A percentile compares a stretch with the other conserved stretches of the same genome.
These are phyloP conservation scores for Postia placenta DNA, from an alignment of 768 basidiomycete genomes.

Conservation along the genomic window DNA sequence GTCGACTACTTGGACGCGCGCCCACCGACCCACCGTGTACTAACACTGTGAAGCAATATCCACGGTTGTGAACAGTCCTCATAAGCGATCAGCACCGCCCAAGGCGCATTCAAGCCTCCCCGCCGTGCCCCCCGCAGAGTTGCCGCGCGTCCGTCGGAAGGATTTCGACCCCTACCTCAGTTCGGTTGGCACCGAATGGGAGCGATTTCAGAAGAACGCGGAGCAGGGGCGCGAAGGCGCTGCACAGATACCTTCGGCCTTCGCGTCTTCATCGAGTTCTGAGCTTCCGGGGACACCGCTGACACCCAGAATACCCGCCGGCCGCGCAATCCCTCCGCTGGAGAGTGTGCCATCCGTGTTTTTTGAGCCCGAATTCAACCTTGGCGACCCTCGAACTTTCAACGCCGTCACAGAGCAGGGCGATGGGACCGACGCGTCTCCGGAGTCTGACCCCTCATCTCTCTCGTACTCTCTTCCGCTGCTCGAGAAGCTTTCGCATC, in stretches of 20 bases:
- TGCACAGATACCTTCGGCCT: constrained; percentile 20
- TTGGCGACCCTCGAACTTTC: constrained; percentile 77
- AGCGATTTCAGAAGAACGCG: constrained; percentile 50
- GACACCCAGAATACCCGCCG: constrained; percentile 27
- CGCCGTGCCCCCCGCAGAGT: constrained; percentile 60
- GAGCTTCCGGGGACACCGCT: constrained; percentile 20
- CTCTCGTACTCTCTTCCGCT: constrained; percentile 66
- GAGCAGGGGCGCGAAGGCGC: constrained; percentile 27
- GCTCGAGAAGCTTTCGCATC: constrained; percentile 85
- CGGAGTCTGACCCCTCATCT: constrained; percentile 45
- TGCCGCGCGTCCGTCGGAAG: constrained; percentile 74
- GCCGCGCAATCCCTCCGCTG: constrained; percentile 58
- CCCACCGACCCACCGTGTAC: too few relatives aligned
- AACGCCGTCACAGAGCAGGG: constrained; percentile 59
- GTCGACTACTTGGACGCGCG: constrained; percentile 16
- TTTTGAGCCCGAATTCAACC: constrained; percentile 72
- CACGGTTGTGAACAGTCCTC: constrained; percentile 88
- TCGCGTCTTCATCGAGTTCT: constrained; percentile 7
- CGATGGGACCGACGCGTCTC: constrained; percentile 28
- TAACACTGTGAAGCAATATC: constrained; percentile 68
- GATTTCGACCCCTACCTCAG: constrained; percentile 83
- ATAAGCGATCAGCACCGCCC: constrained; percentile 77
- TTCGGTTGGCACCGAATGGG: constrained; percentile 72
- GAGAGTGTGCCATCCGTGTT: constrained; percentile 75
- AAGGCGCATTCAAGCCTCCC: constrained; percentile 82